Conservation (phyloP, 768 basidiomycete species). For the Pisolithus microcarpus region DNA sequence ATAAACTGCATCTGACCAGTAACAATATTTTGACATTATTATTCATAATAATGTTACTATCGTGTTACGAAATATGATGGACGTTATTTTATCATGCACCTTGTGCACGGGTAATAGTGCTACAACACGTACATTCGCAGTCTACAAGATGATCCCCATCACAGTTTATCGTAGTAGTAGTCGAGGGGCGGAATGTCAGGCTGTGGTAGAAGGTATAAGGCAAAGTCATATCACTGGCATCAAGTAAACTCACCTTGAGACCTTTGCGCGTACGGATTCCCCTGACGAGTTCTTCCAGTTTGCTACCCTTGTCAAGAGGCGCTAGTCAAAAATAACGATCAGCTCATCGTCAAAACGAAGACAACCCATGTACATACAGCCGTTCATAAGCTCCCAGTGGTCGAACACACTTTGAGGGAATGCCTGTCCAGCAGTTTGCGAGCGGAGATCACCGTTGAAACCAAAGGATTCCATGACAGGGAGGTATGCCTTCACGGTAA, state of each 20-base stretch:
- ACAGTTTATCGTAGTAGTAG: constrained; percentile 92
- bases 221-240: constrained; percentile 6
- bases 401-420: constrained; percentile 96
- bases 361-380: constrained; percentile 45
- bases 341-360: neutral
- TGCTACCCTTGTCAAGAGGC: constrained; percentile 84
- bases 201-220: constrained; percentile 31
- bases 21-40: too few species aligned
- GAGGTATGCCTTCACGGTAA: constrained; percentile 96
- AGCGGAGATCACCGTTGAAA: constrained; percentile 94
- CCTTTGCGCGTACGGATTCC: constrained; percentile 88
- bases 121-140: constrained; percentile 13
- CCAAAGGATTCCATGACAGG: constrained; percentile 92
- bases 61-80: too few species aligned
- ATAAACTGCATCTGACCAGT: too few species aligned
- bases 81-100: too few species aligned
- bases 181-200: constrained; percentile 85
- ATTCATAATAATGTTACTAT: too few species aligned
- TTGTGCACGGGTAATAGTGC: constrained; percentile 1
- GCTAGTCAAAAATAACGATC: constrained; percentile 31
- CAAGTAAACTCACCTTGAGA: constrained; percentile 59
- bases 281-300: constrained; percentile 79
- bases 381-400: constrained; percentile 83
- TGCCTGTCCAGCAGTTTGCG: constrained; percentile 91
- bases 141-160: constrained; percentile 22